Conservation (phyloP, 257 asterid genomes). For the Avicennia marina region DNA sequence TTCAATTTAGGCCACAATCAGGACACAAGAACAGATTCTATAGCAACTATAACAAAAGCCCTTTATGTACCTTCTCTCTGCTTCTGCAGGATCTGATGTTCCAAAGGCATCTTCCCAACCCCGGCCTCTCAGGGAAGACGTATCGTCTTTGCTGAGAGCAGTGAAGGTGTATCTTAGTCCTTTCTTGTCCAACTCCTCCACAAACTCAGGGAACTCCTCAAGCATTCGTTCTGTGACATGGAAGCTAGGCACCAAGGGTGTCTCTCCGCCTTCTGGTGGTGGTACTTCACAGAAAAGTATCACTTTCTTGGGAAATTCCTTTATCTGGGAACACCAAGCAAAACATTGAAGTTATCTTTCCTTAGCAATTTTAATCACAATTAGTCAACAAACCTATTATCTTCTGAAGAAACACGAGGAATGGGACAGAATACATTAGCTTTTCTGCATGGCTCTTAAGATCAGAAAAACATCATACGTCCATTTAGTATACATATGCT, state of each 20-base stretch:
- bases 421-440: too few species aligned
- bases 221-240: constrained; percentile 58
- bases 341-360: not conserved
- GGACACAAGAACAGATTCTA: too few species aligned
- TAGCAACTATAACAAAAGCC: too few species aligned
- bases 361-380: too few species aligned
- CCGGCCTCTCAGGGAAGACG: constrained; percentile 74
- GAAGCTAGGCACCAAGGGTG: constrained; percentile 82
- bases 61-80: constrained; percentile 55
- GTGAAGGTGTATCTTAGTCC: constrained; percentile 67
- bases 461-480: too few species aligned
- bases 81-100: constrained; percentile 64
- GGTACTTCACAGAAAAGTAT: constrained; percentile 72
- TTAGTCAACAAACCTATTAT: too few species aligned
- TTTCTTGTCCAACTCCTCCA: constrained; percentile 65
- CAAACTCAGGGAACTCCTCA: constrained; percentile 71
- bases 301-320: constrained; percentile 67
- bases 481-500: too few species aligned
- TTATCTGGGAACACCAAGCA: constrained; percentile 33
- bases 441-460: too few species aligned
- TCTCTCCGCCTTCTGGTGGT: constrained; percentile 84
- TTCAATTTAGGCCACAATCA: too few species aligned
- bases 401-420: too few species aligned
- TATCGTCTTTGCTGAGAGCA: constrained; percentile 54
- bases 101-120: constrained; percentile 89